Conservation (phyloP, 306 rosid genomes). For the Fagus sylvatica region DNA sequence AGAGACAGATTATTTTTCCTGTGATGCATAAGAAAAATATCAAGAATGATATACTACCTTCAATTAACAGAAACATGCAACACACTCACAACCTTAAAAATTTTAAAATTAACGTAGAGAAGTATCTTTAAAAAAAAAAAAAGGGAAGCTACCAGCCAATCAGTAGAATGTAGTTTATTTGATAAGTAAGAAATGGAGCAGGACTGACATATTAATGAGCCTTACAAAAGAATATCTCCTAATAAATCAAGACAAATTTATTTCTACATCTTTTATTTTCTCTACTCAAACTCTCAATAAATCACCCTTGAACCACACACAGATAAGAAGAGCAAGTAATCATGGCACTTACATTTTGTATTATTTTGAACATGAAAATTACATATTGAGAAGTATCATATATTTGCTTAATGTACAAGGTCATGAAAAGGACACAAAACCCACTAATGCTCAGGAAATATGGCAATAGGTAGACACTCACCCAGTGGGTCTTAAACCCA, state of each 20-base stretch:
- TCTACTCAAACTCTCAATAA: conserved; percentile 4
- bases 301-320: conserved; percentile 2
- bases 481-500: neutral
- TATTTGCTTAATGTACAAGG: conserved; percentile 11
- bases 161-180: neutral
- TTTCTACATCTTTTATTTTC: neutral
- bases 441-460: neutral
- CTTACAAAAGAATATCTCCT: no score
- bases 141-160: neutral
- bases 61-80: conserved; percentile 4
- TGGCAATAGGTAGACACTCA: neutral
- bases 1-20: conserved; percentile 97
- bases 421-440: neutral
- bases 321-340: conserved; percentile 1
- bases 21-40: conserved; percentile 32
- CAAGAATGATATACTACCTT: conserved; percentile 11
- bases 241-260: conserved; percentile 4
- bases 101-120: conserved; percentile 6
- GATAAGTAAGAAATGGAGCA: neutral
- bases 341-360: neutral
- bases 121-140: conserved; percentile 17
- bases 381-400: conserved; percentile 7
- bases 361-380: neutral
- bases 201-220: conserved; percentile 1
- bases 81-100: conserved; percentile 14